These are phyloP conservation scores for Cladosporium sp. DNA, from an alignment of 2,329 filamentous ascomycete genomes.

Conservation along the genomic window DNA sequence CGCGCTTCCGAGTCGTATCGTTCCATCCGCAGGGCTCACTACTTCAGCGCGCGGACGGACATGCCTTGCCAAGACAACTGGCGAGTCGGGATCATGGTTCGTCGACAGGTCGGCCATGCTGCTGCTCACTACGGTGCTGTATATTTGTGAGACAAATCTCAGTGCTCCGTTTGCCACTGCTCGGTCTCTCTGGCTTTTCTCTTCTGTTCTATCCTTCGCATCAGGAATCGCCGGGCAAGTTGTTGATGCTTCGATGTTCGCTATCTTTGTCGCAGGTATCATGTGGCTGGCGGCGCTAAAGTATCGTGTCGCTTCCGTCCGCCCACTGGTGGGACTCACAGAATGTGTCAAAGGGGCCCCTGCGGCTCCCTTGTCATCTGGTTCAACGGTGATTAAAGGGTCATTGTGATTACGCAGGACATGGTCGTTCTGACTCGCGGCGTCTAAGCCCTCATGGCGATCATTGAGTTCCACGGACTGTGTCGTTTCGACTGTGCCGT, in stretches of 20 bases:
- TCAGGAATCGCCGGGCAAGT: background rate
- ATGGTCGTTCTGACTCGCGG: no score
- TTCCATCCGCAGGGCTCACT: no score
- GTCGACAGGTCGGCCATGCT: no score
- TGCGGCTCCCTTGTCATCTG: background rate
- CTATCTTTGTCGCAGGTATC: background rate
- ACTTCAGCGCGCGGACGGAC: background rate
- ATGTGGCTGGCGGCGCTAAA: constrained; percentile 14
- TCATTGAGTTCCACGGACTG: no score
- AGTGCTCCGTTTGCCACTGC: constrained; percentile 15
- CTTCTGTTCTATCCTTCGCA: background rate
- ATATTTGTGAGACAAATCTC: constrained; percentile 4
- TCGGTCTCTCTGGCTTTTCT: constrained; percentile 1
- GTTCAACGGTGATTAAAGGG: background rate
- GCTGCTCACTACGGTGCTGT: background rate
- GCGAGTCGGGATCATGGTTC: background rate
- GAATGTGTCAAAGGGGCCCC: background rate
- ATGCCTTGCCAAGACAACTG: background rate
- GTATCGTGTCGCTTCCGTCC: constrained; percentile 13
- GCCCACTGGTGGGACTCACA: constrained; percentile 1
- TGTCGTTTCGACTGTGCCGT: no score
- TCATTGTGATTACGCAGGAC: no score
- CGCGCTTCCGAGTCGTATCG: no score
- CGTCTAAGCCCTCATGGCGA: no score
- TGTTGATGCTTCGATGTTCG: no score